Percentiles rank a stretch among this genome's conserved stretches.
phyloP scores from a whole-genome alignment of 2,329 filamentous ascomycete species.

The Colletotrichum sp. region DNA sequence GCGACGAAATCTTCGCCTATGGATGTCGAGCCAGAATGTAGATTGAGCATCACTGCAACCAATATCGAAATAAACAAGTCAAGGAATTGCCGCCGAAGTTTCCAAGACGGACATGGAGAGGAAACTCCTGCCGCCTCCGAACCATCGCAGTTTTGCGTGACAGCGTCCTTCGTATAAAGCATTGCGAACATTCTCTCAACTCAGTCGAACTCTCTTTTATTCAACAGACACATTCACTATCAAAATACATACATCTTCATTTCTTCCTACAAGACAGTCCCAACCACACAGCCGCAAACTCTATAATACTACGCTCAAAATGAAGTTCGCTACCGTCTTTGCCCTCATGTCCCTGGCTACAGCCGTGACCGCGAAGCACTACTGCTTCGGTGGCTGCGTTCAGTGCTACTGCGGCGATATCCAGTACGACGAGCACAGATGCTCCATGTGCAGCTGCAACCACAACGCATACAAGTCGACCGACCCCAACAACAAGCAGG shows the following conservation, averaged over 20 bases:
- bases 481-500: not conserved
- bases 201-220: not conserved
- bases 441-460: not conserved
- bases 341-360: not conserved
- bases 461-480: not conserved
- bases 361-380: not conserved
- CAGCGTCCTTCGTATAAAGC: not conserved
- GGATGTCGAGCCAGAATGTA: not conserved
- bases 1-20: not conserved
- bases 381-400: not conserved
- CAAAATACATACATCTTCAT: not conserved
- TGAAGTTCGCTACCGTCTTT: not conserved
- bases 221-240: not conserved
- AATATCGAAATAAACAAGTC: not conserved
- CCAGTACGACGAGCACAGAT: not conserved
- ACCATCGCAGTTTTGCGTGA: not conserved
- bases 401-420: not conserved
- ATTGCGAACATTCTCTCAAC: not conserved
- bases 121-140: not conserved
- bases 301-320: accelerated
- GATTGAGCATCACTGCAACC: not conserved
- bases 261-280: not conserved
- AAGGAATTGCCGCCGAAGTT: not conserved
- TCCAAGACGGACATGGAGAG: not conserved
- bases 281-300: not conserved